A percentile compares a stretch with the other conserved stretches of the same genome.
phyloP scores from a whole-genome alignment of 1,284 basidiomycete species.

The Irpex lacteus region DNA sequence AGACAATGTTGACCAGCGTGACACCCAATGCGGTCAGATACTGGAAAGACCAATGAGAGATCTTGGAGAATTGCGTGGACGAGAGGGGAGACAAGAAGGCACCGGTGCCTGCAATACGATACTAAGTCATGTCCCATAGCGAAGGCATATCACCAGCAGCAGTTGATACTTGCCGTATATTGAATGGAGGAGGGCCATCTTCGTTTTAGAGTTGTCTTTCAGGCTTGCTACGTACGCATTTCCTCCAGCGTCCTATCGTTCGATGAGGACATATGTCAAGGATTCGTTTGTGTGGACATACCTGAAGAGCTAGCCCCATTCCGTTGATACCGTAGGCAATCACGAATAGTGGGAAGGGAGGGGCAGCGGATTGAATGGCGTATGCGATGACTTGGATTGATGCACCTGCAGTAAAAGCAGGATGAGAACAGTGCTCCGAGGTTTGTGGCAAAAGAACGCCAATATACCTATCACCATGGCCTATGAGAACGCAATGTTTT shows the following conservation, averaged over 20 bases:
- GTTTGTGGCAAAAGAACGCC: slow-evolving; percentile 17
- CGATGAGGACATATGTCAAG: background rate
- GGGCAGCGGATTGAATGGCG: slow-evolving; percentile 52
- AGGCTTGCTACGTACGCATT: slow-evolving; percentile 53
- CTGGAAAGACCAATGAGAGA: slow-evolving; percentile 57
- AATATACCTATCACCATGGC: background rate
- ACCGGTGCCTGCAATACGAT: slow-evolving; percentile 44
- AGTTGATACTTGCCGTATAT: slow-evolving; percentile 27
- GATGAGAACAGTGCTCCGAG: background rate
- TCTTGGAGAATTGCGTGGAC: slow-evolving; percentile 59
- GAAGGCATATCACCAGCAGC: too few species aligned
- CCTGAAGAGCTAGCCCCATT: slow-evolving; percentile 56
- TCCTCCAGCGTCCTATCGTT: slow-evolving; percentile 46
- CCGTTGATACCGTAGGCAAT: slow-evolving; percentile 59
- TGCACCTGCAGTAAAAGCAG: slow-evolving; percentile 27
- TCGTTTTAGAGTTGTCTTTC: slow-evolving; percentile 40
- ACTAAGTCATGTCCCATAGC: background rate
- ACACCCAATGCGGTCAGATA: slow-evolving; percentile 60
- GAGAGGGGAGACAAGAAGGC: slow-evolving; percentile 59
- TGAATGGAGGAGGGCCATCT: slow-evolving; percentile 66
- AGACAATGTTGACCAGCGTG: slow-evolving; percentile 42
- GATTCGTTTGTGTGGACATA: slow-evolving; percentile 12
- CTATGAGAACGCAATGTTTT: background rate
- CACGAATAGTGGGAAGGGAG: slow-evolving; percentile 63
- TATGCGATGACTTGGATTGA: slow-evolving; percentile 42